Base-by-base conservation (phyloP, 2,329 filamentous ascomycete genomes). In the Arthrobotrys entomopaga region DNA sequence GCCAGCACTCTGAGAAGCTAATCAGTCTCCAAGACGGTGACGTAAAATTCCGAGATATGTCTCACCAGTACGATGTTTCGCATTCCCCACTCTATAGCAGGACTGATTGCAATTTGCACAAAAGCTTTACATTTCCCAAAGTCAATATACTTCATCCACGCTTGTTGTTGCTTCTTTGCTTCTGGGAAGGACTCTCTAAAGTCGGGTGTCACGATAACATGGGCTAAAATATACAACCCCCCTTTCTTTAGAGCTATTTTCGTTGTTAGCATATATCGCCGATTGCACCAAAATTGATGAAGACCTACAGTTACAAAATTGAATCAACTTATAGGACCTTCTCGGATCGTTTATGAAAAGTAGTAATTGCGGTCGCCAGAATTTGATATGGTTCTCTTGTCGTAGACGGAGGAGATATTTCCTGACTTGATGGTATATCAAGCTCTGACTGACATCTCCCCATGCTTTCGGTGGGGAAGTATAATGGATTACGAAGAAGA, bases 111-210 rank as follows among this genome's bases (percentile, higher is more conserved):
- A 59, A 96, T 87, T 77, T 96, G 93, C 11, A 96, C 89, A 79
- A 96, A 96, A 0, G 92, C 92, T 81, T 96, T 96, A 79, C 96
- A 92, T 77, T 87, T 89, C 0, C 91, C 92, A 77, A 89, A 92
- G 78, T 96, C 92, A 53, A 96, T 94, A 77, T 93, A 93, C 77
- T 90, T 92, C 24, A 90, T 90, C 92, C 92, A 95, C 0, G 91
- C 88, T 11, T 87, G 86, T 80, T 96, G 92, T 79, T 96, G 92
- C 19, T 90, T 84, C 75, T 91, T 90, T 2, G 91, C 91, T 81
- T 96, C 92, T 3, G 91, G 88, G 7, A 96, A 90, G 2, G 91
- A 90, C 2, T 86, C 85, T 19, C 87, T 87, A 79, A 96, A 96
- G 79, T 96, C 90, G 72, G 91, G 86, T 0, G 91, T 92, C 2